phyloP scores from a whole-genome alignment of 345 rosid species.

The Turnera subulata region DNA sequence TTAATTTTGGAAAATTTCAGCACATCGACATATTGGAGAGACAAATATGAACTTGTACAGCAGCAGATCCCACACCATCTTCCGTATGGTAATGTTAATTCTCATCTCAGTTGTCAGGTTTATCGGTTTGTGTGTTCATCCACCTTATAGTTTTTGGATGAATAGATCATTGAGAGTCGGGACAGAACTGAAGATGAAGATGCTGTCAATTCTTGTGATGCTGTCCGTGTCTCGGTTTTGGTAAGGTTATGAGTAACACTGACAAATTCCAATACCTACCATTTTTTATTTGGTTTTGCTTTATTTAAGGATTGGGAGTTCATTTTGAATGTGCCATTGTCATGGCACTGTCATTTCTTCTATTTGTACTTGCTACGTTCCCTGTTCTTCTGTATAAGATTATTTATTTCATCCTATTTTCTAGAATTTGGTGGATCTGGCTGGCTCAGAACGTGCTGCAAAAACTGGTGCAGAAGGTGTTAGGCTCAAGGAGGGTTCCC shows the following conservation, averaged over 20 bases:
- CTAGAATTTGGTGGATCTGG: constrained; percentile 95
- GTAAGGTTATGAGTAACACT: constrained; percentile 41
- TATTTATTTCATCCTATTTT: constrained; percentile 12
- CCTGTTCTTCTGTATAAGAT: constrained; percentile 4
- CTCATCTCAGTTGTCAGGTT: constrained; percentile 9
- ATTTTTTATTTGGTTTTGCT: not conserved
- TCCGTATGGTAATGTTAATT: constrained; percentile 70
- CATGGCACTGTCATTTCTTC: not conserved
- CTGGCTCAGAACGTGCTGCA: constrained; percentile 98
- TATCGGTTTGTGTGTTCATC: constrained; percentile 10
- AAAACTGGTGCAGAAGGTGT: constrained; percentile 99
- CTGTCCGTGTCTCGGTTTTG: constrained; percentile 91
- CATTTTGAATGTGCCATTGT: not conserved
- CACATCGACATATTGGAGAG: constrained; percentile 94
- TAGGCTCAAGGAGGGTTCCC: constrained; percentile 91
- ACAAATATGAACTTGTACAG: constrained; percentile 90
- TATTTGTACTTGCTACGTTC: not conserved
- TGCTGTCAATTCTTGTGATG: constrained; percentile 64
- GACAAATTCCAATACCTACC: not conserved
- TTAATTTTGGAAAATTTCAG: constrained; percentile 38
- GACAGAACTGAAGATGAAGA: constrained; percentile 65
- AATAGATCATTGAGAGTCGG: constrained; percentile 89
- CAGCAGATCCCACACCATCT: constrained; percentile 95
- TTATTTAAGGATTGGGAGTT: not conserved
- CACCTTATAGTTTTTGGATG: constrained; percentile 15